phyloP scores from a whole-genome alignment of 2,329 filamentous ascomycete species.

The Piedraia hortae region DNA sequence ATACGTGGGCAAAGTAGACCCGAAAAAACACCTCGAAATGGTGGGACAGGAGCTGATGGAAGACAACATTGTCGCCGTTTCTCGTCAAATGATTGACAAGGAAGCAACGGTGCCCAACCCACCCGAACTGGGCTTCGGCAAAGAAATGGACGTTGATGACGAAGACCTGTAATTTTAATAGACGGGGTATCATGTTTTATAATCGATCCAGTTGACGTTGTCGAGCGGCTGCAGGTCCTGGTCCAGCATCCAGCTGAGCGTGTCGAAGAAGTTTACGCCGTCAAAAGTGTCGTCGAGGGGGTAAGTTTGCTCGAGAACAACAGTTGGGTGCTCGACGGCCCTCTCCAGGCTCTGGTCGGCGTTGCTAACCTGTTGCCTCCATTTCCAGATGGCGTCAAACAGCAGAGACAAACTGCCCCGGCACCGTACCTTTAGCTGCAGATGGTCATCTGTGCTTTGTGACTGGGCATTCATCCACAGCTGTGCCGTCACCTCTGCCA shows the following conservation, averaged over 20 bases:
- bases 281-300: constrained; percentile 2
- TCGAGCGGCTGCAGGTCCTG: constrained; percentile 27
- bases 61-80: constrained; percentile 98
- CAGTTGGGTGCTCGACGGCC: constrained; percentile 59
- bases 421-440: constrained; percentile 59
- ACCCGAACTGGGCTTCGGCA: constrained; percentile 4
- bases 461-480: constrained; percentile 28
- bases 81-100: constrained; percentile 97
- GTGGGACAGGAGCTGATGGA: constrained; percentile 92
- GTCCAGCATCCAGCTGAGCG: constrained; percentile 80
- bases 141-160: background rate
- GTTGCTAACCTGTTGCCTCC: constrained; percentile 43
- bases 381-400: constrained; percentile 65
- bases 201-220: too few relatives aligned
- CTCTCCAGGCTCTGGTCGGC: constrained; percentile 19
- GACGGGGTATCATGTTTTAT: too few relatives aligned
- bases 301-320: constrained; percentile 4
- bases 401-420: constrained; percentile 66
- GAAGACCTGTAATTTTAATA: too few relatives aligned
- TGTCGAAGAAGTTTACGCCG: constrained; percentile 16
- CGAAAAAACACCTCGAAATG: constrained; percentile 96
- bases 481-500: constrained; percentile 66
- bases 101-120: constrained; percentile 57
- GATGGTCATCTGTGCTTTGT: constrained; percentile 28
- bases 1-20: constrained; percentile 95